A percentile compares a stretch with the other conserved stretches of the same genome.
Conservation (phyloP, 2,329 filamentous ascomycete genomes). For the Fusarium sp. region DNA sequence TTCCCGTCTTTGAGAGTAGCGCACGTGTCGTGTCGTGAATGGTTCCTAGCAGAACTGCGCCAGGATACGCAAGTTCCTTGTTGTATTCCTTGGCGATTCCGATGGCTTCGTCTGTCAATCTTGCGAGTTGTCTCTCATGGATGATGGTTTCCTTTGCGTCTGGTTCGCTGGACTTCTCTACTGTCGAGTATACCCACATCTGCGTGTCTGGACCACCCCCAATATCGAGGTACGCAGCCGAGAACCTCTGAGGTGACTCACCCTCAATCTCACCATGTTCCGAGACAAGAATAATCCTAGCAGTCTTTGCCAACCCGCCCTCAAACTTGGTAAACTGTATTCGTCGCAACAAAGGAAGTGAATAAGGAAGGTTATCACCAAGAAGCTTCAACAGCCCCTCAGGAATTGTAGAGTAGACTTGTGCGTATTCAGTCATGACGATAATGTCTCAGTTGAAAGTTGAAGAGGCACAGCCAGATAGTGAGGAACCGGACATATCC, state of each 20-base stretch:
- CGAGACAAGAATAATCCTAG: constrained; percentile 55
- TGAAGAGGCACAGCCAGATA: neutral
- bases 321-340: constrained; percentile 65
- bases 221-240: constrained; percentile 70
- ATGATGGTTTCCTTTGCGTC: constrained; percentile 12
- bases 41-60: constrained; percentile 51
- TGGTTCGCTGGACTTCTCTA: constrained; percentile 51
- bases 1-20: constrained; percentile 38
- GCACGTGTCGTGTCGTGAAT: constrained; percentile 45
- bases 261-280: constrained; percentile 2
- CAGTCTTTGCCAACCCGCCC: constrained; percentile 54
- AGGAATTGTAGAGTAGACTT: constrained; percentile 46
- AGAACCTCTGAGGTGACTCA: constrained; percentile 50
- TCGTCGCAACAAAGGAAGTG: constrained; percentile 70
- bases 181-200: constrained; percentile 69
- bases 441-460: neutral
- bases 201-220: constrained; percentile 71
- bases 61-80: constrained; percentile 27
- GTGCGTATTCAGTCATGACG: constrained; percentile 21
- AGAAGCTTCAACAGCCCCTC: constrained; percentile 59
- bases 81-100: constrained; percentile 40
- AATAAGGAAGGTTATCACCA: constrained; percentile 62
- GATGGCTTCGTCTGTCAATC: constrained; percentile 45
- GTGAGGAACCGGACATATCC: neutral
- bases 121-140: constrained; percentile 49